A percentile compares a stretch with the other conserved stretches of the same genome.
Conservation (phyloP, 2,329 filamentous ascomycete species). For the Colletotrichum somersetense region DNA sequence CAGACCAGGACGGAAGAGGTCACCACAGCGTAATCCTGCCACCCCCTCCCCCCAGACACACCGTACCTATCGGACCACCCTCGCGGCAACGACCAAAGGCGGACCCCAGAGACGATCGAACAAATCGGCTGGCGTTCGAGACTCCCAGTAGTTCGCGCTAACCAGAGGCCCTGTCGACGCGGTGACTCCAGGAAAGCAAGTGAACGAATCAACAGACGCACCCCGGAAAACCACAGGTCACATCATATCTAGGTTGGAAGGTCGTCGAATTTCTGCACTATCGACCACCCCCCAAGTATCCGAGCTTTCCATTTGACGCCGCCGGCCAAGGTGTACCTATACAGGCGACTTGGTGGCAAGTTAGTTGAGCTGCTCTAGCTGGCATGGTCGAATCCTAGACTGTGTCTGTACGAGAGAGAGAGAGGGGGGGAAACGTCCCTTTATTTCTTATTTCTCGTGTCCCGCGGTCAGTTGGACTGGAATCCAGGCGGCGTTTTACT, state of each 20-base stretch:
- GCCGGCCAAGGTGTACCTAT: conserved; percentile 10
- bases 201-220: conserved; percentile 29
- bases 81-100: neutral
- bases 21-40: neutral
- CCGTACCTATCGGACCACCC: neutral
- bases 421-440: neutral
- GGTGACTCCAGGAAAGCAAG: conserved; percentile 12
- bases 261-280: conserved; percentile 35
- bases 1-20: neutral
- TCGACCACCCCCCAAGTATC: conserved; percentile 6
- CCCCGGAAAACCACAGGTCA: conserved; percentile 38
- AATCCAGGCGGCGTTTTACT: neutral
- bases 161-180: neutral
- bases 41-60: neutral
- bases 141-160: conserved; percentile 8
- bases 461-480: neutral
- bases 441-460: neutral
- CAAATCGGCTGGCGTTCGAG: conserved; percentile 24
- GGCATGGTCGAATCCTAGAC: neutral
- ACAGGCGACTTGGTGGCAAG: conserved; percentile 3
- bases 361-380: conserved; percentile 8
- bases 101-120: conserved; percentile 31
- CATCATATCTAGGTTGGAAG: conserved; percentile 18
- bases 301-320: conserved; percentile 16
- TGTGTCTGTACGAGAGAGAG: neutral